phyloP scores from a whole-genome alignment of 169 alveolate genomes.

The Plasmodium knowlesi region DNA sequence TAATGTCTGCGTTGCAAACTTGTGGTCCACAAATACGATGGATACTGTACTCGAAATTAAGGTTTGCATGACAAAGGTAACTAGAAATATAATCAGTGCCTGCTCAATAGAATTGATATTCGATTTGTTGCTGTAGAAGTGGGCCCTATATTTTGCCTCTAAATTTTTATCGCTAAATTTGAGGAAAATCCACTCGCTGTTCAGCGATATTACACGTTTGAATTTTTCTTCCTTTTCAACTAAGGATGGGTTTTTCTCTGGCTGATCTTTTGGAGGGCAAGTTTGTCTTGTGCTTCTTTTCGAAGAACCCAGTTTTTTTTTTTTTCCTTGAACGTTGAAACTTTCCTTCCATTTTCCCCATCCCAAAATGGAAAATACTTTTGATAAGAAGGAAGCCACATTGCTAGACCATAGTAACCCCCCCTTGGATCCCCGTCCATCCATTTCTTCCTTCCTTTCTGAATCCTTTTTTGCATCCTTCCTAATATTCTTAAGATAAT shows the following conservation, averaged over 20 bases:
- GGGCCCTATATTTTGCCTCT: conserved; percentile 89
- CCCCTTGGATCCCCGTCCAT: background rate
- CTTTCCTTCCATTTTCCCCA: background rate
- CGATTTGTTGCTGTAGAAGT: conserved; percentile 88
- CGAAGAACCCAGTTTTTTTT: background rate
- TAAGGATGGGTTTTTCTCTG: background rate
- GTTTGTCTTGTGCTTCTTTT: background rate
- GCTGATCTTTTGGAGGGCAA: background rate
- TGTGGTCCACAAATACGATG: conserved; percentile 79
- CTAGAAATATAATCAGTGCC: conserved; percentile 88
- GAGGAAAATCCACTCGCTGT: conserved; percentile 82
- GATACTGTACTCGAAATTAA: conserved; percentile 85
- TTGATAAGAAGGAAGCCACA: background rate
- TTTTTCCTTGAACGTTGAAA: background rate
- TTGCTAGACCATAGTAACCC: background rate
- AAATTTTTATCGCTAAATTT: conserved; percentile 87
- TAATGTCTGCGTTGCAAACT: conserved; percentile 77
- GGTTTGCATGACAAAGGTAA: conserved; percentile 89
- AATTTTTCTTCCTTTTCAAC: background rate
- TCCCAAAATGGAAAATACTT: background rate
- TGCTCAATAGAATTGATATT: conserved; percentile 90
- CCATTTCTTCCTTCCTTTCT: conserved; percentile 11
- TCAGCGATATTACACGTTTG: conserved; percentile 19
- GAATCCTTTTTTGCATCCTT: conserved; percentile 19
- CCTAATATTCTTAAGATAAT: conserved; percentile 44